Base-by-base conservation (phyloP, 2,329 filamentous ascomycete genomes). In the Samsoniella hepiali region DNA sequence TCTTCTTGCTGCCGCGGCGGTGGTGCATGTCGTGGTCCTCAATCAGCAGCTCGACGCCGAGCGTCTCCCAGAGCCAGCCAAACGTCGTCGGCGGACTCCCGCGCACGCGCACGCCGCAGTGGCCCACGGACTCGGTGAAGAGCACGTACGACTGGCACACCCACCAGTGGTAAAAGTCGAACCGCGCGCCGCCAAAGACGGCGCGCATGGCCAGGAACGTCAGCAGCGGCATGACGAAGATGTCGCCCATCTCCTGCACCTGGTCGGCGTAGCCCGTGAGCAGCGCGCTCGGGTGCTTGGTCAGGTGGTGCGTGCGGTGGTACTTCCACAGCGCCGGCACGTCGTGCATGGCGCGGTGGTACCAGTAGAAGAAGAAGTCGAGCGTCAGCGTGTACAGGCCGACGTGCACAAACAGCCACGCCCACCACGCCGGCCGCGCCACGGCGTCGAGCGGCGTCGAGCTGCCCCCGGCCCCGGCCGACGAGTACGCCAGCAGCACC, bases 141-240 rank as follows among this genome's bases (percentile, higher is more conserved):
- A 77, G 69, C 31, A 81, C 71, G 56, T 78, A 81, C 62, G 75
- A 70, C 58, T 79, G 74, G 66, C 78, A 80, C 17, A 80, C 65
- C 78, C 78, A 81, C 76, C 75, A 78, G 45, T 79, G 77, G 54
- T 80, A 79, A 66, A 81, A 80, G 5, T 76, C 77, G 73, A 80
- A 75, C 0, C 76, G 77, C 22, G 22, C 22, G 5, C 78, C 45
- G 0, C 77, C 76, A 47, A 70, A 7, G 5, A 58, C 44, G 55
- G 71, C 74, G 34, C 13, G 78, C 57, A 79, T 58, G 1, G 70
- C 73, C 44, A 69, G 67, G 63, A 72, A 79, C 3, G 77, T 72
- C 56, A 78, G 66, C 22, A 79, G 64, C 0, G 78, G 78, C 9
- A 79, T 73, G 27, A 72, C 73, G 8, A 72, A 72, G n/a, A 79